These are phyloP conservation scores for Hamigera avellanea DNA, from an alignment of 495 filamentous ascomycete species.

Conservation along the genomic window DNA sequence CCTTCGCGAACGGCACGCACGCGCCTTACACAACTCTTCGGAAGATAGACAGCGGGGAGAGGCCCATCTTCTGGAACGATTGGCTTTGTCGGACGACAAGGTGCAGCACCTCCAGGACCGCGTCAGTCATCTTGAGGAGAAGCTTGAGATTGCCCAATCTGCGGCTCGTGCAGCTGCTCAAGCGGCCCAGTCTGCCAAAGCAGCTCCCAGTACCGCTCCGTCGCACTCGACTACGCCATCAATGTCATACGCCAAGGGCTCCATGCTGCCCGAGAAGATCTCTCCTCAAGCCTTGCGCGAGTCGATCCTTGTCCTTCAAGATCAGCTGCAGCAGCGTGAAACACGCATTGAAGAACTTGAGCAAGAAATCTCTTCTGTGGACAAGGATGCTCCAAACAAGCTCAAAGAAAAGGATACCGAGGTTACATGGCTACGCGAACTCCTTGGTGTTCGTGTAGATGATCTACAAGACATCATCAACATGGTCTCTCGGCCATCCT, in stretches of 20 bases:
- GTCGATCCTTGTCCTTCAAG: constrained; percentile 89
- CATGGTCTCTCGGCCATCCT: constrained; percentile 58
- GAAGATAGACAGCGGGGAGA: constrained; percentile 65
- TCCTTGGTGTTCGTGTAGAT: constrained; percentile 78
- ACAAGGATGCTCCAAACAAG: constrained; percentile 64
- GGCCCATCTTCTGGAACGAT: constrained; percentile 53
- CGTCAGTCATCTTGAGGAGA: constrained; percentile 72
- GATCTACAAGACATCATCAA: constrained; percentile 88
- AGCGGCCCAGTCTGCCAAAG: constrained; percentile 60
- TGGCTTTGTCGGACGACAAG: constrained; percentile 70
- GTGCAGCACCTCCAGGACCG: constrained; percentile 69
- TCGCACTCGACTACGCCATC: constrained; percentile 32
- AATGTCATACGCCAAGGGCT: constrained; percentile 28
- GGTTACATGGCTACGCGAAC: constrained; percentile 87
- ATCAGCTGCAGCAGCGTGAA: constrained; percentile 91
- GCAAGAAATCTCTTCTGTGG: constrained; percentile 50
- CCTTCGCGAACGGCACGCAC: constrained; percentile 54
- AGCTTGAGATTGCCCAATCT: constrained; percentile 78
- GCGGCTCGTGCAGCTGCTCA: constrained; percentile 79
- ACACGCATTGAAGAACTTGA: constrained; percentile 78
- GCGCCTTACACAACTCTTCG: constrained; percentile 54
- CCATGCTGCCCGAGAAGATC: constrained; percentile 66
- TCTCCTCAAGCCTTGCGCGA: constrained; percentile 90
- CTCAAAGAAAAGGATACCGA: constrained; percentile 86
- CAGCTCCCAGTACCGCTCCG: constrained; percentile 18